These are phyloP conservation scores for Vigna nakashimae DNA, from an alignment of 306 rosid genomes.

Conservation along the genomic window DNA sequence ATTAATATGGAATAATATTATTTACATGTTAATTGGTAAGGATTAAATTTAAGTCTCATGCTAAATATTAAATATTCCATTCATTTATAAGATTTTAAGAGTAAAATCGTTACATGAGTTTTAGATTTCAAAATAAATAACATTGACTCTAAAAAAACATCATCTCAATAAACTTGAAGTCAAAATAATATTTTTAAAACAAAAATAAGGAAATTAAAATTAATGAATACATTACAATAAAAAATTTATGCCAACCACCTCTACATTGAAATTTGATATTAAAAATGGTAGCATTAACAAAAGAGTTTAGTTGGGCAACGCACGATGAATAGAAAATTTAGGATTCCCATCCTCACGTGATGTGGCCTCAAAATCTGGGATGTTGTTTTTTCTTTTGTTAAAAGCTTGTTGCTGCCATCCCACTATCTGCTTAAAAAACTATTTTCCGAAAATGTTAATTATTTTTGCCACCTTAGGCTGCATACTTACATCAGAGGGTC, in stretches of 20 bases:
- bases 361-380: slow-evolving; percentile 83
- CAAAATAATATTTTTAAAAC: no score
- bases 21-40: no score
- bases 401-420: slow-evolving; percentile 57
- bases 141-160: no score
- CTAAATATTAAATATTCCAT: no score
- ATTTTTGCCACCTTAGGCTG: slow-evolving; percentile 42
- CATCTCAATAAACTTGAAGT: no score
- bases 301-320: slow-evolving; percentile 45
- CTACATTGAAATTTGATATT: slow-evolving; percentile 31
- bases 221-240: no score
- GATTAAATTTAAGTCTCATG: no score
- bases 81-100: no score
- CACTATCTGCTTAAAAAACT: slow-evolving; percentile 45
- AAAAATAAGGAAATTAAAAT: no score
- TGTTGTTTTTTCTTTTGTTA: slow-evolving; percentile 54
- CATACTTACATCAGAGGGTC: slow-evolving; percentile 32
- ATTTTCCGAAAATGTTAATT: slow-evolving; percentile 47
- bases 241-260: slow-evolving; percentile 33
- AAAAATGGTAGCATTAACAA: slow-evolving; percentile 1
- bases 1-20: no score
- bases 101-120: no score
- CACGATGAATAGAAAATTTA: slow-evolving; percentile 43
- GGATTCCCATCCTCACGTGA: slow-evolving; percentile 81
- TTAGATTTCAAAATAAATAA: no score